phyloP scores from a whole-genome alignment of 2,329 filamentous ascomycete species.

The Fusarium pininemorale region DNA sequence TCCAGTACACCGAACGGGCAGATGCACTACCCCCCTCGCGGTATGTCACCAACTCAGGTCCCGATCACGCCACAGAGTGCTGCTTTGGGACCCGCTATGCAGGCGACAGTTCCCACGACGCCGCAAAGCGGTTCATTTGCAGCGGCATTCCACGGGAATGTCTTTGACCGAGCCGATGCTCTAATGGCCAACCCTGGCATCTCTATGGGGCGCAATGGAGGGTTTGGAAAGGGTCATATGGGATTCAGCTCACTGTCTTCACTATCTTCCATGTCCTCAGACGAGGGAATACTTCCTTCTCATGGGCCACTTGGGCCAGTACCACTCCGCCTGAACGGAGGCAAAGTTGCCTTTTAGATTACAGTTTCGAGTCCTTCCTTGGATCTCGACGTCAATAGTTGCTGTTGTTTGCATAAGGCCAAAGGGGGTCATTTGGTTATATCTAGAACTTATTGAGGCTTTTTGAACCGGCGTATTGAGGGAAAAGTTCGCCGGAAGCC shows the following conservation, averaged over 20 bases:
- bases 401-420: conserved; percentile 32
- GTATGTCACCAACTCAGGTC: conserved; percentile 46
- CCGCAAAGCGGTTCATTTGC: conserved; percentile 67
- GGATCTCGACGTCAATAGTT: conserved; percentile 18
- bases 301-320: conserved; percentile 46
- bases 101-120: conserved; percentile 84
- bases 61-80: conserved; percentile 91
- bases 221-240: conserved; percentile 54
- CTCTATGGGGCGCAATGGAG: conserved; percentile 63
- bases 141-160: conserved; percentile 63
- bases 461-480: conserved; percentile 34
- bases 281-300: conserved; percentile 48
- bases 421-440: conserved; percentile 7
- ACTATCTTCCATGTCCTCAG: conserved; percentile 54
- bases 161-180: conserved; percentile 69
- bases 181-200: conserved; percentile 67
- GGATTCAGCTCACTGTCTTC: conserved; percentile 53
- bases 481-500: conserved; percentile 20
- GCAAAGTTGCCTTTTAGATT: conserved; percentile 49
- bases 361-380: conserved; percentile 13
- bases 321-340: conserved; percentile 50
- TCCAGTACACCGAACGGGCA: conserved; percentile 26
- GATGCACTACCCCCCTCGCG: conserved; percentile 36
- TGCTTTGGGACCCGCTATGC: conserved; percentile 86
- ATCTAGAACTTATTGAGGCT: conserved; percentile 13